Evolutionary conservation across 768 basidiomycete genomes (phyloP), one percentile per base, ranked within the genome.

Genomic region (Suillus luteus): DNA sequence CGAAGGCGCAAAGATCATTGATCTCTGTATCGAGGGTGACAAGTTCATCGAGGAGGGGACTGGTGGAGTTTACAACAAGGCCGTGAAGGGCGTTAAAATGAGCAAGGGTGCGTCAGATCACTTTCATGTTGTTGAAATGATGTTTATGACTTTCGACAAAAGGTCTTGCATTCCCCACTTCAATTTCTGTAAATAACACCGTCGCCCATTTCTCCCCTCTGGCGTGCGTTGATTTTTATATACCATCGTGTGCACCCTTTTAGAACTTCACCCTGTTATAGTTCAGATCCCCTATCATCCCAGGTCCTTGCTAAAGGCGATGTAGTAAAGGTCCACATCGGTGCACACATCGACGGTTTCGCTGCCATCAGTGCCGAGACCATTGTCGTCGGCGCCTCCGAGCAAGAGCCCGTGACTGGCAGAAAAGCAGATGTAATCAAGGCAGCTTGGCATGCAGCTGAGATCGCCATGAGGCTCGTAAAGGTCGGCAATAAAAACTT

Each of bases 161-260:
- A 96, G 94, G 94, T 62, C 82, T 96, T 73, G 94, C 95, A 2
- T 98, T 98, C 84, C 97, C 97, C 19, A 98, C 97, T 19, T 87
- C 84, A 70, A 79, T 99, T 69, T 96, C 95, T 31, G 88, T 99
- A 68, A 98, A 99, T 87, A 96, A 97, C 79, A 84, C 88, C 70
- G 95, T 99, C 65, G 89, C 94, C 49, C 93, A 99, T 79, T 97
- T 95, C 82, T 96, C 96, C 12, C 97, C 97, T n/a, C 86, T 98
- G 62, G 88, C 88, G 83, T 95, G 81, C 71, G 94, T 85, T 35
- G 22, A 24, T 48, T 55, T 62, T 62, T 37, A 4, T 9, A 11
- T 40, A 49, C 27, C 14, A 38, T 15, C 62, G n/a, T 15, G 22
- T 63, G 17, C 14, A 17, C 33, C 38, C n/a, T 11, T 43, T 41